Conservation (phyloP, 495 filamentous ascomycete species). For the Polyplosphaeria fusca region DNA sequence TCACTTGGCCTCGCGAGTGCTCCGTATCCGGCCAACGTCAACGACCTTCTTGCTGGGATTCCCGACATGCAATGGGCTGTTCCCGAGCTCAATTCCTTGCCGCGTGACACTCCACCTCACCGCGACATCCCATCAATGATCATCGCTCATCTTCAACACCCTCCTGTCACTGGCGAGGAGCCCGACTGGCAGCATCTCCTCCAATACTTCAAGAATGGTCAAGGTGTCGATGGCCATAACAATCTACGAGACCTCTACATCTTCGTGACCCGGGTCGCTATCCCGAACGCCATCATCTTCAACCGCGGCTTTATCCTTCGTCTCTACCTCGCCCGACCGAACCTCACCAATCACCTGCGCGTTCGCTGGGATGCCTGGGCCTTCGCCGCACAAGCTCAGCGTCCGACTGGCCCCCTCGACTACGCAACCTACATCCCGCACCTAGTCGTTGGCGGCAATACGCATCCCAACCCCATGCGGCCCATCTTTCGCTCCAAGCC, state of each 20-base stretch:
- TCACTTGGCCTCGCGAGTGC: too few species aligned
- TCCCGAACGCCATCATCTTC: conserved; percentile 11
- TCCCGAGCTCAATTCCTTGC: neutral
- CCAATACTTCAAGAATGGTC: neutral
- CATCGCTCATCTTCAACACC: neutral
- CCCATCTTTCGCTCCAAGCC: conserved; percentile 3
- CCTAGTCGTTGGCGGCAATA: neutral
- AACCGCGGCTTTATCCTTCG: neutral
- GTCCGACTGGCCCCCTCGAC: neutral
- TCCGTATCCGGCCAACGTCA: too few species aligned
- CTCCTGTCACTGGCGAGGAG: neutral
- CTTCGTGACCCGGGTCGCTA: conserved; percentile 3
- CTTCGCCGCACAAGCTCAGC: neutral
- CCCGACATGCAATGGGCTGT: too few species aligned
- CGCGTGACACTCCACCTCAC: neutral
- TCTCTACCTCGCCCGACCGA: neutral
- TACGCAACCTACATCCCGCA: too few species aligned
- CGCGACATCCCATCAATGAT: neutral
- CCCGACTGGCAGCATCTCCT: neutral
- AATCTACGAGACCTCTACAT: conserved; percentile 21
- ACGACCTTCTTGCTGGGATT: too few species aligned
- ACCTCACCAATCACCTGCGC: neutral
- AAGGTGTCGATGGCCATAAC: neutral
- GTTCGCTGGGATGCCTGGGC: conserved; percentile 14
- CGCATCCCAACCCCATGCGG: neutral